Percentiles rank a stretch among this genome's conserved stretches.
phyloP scores from a whole-genome alignment of 257 asterid species.

The Misopates orontium region DNA sequence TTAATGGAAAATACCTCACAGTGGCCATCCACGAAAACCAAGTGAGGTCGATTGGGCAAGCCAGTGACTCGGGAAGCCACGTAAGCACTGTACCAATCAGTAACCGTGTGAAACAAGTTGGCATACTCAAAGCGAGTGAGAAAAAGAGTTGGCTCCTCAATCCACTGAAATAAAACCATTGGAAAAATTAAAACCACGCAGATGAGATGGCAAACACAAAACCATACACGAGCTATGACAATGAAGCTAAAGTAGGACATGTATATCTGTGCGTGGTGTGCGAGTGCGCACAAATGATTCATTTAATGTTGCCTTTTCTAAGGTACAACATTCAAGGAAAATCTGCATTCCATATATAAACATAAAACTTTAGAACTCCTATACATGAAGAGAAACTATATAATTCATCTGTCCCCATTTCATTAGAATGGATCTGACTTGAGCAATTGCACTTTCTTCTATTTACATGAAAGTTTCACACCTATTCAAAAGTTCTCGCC shows the following conservation, averaged over 20 bases:
- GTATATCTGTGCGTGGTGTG: background rate
- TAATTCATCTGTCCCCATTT: background rate
- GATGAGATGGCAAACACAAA: conserved; percentile 1
- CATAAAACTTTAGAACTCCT: background rate
- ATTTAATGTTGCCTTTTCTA: background rate
- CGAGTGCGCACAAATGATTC: background rate
- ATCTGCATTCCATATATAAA: background rate
- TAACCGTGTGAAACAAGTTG: conserved; percentile 87
- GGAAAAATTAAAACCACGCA: conserved; percentile 17
- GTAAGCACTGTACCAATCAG: conserved; percentile 98
- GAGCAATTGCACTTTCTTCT: background rate
- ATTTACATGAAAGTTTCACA: background rate
- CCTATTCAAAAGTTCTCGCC: background rate
- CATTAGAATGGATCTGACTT: background rate
- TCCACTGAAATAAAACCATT: conserved; percentile 67
- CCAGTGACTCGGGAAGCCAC: conserved; percentile 90
- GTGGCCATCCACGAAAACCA: conserved; percentile 93
- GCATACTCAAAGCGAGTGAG: conserved; percentile 95
- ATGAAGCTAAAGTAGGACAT: conserved; percentile 14
- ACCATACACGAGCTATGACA: background rate
- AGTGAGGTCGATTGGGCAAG: conserved; percentile 83
- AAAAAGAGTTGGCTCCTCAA: conserved; percentile 86
- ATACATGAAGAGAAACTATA: background rate
- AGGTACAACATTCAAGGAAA: background rate
- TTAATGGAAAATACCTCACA: conserved; percentile 64